Evolutionary conservation across 2,329 filamentous ascomycete species (phyloP), one percentile per base, ranked within the genome.

Genomic region (Huntiella omanensis): DNA sequence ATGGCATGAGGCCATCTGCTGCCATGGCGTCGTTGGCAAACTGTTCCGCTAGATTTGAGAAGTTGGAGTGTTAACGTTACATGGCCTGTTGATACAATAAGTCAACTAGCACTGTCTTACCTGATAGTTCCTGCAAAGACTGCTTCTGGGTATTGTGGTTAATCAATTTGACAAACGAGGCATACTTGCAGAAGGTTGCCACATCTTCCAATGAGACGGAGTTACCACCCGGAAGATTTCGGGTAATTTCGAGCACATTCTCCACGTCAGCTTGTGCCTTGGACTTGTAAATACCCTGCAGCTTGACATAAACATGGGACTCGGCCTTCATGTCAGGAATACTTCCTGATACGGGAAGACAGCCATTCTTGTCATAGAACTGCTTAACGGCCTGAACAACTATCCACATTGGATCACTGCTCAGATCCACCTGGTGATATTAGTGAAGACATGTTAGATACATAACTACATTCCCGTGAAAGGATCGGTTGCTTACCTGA

Each of bases 301-400:
- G 70, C 55, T 78, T 70, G 53, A 98, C 80, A 64, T 98, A 98
- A 51, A 92, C 81, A 47, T 71, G 75, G 3, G 87, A 94, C 57
- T 88, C 75, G 2, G 91, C 86, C 65, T 98, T 98, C 91, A 98
- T 98, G 60, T 98, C 91, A 1, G 92, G 91, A 1, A 98, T 67
- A 3, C 80, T 77, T 10, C 91, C 92, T 0, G 87, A 80, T 0
- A 98, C 67, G 12, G 91, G 91, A 4, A 98, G 69, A 22, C 79
- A 70, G 5, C 70, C 64, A 57, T 95, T 76, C 46, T 75, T 75
- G 7, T 71, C 61, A 59, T 88, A 79, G 60, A 98, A 98, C 15
- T 70, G 58, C 50, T 77, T 77, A 47, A 96, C 69, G 0, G 88
- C 87, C 47, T 77, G 71, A 6, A 83, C 82, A 53, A 95, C 88